Evolutionary conservation across 352 stramenopile genomes (phyloP), one percentile per base, ranked within the genome.

Genomic region (Globisporangium sylvaticum): DNA sequence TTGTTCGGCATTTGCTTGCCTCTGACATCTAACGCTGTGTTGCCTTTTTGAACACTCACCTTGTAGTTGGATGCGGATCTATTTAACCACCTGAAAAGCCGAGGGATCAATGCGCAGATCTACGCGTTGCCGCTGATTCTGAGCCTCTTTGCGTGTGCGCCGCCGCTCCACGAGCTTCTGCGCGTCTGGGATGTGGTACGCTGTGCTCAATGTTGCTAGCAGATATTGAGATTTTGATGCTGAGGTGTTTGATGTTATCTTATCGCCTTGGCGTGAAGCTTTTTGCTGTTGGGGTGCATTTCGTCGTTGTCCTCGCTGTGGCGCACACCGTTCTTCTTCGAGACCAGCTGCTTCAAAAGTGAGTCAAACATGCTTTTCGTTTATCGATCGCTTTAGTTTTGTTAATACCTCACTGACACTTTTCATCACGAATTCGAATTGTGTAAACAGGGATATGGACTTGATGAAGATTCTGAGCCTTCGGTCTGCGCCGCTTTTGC

Each of bases 221-320:
- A 52, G 14, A 52, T 29, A 29, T 31, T n/a, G 14, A 22, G 18
- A 10, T 48, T 44, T 27, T 39, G 37, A 22, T 54, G 15, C 15
- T 68, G 15, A 52, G 22, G 27, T 37, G 6, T n/a, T 55, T 29
- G 24, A 50, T 44, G 10, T n/a, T 29, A 10, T 5, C 31, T 24
- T n/a, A n/a, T n/a, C n/a, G n/a, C n/a, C n/a, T n/a, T n/a, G n/a
- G n/a, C n/a, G n/a, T n/a, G n/a, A 39, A 96, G 88, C 70, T 97
- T 12, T 96, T 98, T 69, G 90, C 92, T 22, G 85, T 96, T 15
- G 92, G 92, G 0, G 84, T 97, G 8, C 92, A 98, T 74, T 95
- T 97, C 64, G 87, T 97, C 22, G 90, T 98, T 1, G 67, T 97
- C 0, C 70, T 97, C n/a, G 90, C 84, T 14, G 88, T 95, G 12